These are phyloP conservation scores for Pseudogymnoascus verrucosus DNA, from an alignment of 2,329 filamentous ascomycete genomes.

Conservation along the genomic window DNA sequence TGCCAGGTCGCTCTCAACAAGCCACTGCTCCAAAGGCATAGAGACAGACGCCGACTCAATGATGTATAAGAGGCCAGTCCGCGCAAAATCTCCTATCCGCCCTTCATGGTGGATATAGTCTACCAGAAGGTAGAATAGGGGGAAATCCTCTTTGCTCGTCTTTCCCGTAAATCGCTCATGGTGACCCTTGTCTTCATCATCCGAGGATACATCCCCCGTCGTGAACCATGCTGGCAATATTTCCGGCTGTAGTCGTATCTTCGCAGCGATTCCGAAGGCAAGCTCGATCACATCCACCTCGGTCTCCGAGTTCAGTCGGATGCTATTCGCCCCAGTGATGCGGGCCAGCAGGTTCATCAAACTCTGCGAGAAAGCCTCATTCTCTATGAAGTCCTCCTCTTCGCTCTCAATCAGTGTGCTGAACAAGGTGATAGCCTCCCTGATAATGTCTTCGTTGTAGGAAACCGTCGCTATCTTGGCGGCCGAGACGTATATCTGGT, in stretches of 20 bases:
- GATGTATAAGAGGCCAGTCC: constrained; percentile 89
- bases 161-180: constrained; percentile 71
- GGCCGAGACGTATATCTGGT: constrained; percentile 83
- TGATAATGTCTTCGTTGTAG: constrained; percentile 77
- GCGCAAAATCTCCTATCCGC: constrained; percentile 87
- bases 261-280: constrained; percentile 91
- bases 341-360: constrained; percentile 78
- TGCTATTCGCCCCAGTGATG: constrained; percentile 65
- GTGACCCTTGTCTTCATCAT: constrained; percentile 34
- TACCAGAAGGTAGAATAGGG: constrained; percentile 88
- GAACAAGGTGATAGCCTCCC: constrained; percentile 78
- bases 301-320: constrained; percentile 68
- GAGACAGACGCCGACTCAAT: constrained; percentile 88
- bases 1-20: constrained; percentile 91
- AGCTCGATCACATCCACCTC: constrained; percentile 87
- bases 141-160: constrained; percentile 87
- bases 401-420: constrained; percentile 91
- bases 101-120: constrained; percentile 97
- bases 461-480: constrained; percentile 82
- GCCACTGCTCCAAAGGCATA: constrained; percentile 80
- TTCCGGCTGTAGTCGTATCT: constrained; percentile 81
- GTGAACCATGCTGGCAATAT: constrained; percentile 92
- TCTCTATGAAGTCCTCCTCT: constrained; percentile 89
- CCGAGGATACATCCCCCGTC: constrained; percentile 32
- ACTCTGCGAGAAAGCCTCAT: constrained; percentile 74